A percentile compares a stretch with the other conserved stretches of the same genome.
These are phyloP conservation scores for Moelleriella libera DNA, from an alignment of 2,329 filamentous ascomycete genomes.

Conservation along the genomic window DNA sequence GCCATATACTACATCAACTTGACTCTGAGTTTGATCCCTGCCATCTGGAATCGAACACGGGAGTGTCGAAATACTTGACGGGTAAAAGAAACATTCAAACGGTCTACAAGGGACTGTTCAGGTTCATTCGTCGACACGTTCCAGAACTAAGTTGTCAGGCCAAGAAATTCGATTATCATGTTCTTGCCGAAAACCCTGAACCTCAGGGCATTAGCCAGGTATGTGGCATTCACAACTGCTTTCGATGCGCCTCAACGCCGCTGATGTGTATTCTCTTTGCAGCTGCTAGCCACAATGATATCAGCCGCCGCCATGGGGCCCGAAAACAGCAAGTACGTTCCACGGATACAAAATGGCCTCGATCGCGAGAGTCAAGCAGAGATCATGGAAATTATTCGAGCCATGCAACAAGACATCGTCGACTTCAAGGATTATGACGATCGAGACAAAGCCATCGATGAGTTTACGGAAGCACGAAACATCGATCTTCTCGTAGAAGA, in stretches of 20 bases:
- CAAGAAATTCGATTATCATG: constrained; percentile 40
- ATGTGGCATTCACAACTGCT: constrained; percentile 6
- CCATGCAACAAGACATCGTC: constrained; percentile 23
- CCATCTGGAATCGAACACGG: constrained; percentile 33
- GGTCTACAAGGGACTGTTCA: constrained; percentile 38
- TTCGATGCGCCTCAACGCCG: not conserved
- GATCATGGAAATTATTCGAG: constrained; percentile 29
- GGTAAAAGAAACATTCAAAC: constrained; percentile 38
- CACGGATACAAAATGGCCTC: constrained; percentile 24
- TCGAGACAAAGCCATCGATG: constrained; percentile 23
- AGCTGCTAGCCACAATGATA: constrained; percentile 49
- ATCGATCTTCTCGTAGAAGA: constrained; percentile 43
- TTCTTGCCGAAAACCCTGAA: constrained; percentile 42
- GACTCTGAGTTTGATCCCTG: constrained; percentile 41
- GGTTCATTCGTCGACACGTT: constrained; percentile 39
- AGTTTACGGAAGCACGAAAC: constrained; percentile 31
- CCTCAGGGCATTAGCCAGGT: constrained; percentile 39
- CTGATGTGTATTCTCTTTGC: constrained; percentile 14
- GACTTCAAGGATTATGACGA: constrained; percentile 22
- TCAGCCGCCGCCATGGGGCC: constrained; percentile 46
- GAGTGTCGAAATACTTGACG: constrained; percentile 28
- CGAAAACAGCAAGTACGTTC: constrained; percentile 39
- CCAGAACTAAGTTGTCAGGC: constrained; percentile 36
- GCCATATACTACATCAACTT: constrained; percentile 41
- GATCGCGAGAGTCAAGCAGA: constrained; percentile 28